A percentile compares a stretch with the other conserved stretches of the same genome.
Conservation (phyloP, 192 early-diverging fungal genomes). For the Mycoemilia scoparia region DNA sequence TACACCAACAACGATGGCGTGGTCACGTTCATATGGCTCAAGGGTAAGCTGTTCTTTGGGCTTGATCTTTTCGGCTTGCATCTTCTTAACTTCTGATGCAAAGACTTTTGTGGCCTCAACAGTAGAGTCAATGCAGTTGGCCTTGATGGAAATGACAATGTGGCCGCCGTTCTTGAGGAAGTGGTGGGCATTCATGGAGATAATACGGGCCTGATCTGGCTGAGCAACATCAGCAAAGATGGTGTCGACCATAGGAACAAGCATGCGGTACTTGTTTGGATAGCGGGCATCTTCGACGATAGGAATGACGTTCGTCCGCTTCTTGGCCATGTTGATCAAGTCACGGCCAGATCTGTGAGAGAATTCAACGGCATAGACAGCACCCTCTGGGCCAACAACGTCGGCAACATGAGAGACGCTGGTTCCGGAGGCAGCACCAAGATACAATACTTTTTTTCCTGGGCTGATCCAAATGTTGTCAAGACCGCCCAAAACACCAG, state of each 20-base stretch:
- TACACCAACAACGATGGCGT: constrained; percentile 89
- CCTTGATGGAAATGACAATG: constrained; percentile 99
- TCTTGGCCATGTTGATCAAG: constrained; percentile 99
- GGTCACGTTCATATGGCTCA: constrained; percentile 97
- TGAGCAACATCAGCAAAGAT: constrained; percentile 99
- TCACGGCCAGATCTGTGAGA: constrained; percentile 98
- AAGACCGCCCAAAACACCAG: constrained; percentile 89
- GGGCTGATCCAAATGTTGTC: constrained; percentile 91
- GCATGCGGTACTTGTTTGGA: constrained; percentile 99
- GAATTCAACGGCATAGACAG: constrained; percentile 98
- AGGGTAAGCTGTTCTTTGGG: constrained; percentile 92
- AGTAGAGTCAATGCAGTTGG: constrained; percentile 99
- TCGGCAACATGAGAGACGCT: constrained; percentile 95
- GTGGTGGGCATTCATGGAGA: constrained; percentile 90
- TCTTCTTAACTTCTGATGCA: constrained; percentile 91
- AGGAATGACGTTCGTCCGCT: constrained; percentile 97
- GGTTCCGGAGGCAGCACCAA: constrained; percentile 89
- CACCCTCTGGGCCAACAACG: constrained; percentile 86
- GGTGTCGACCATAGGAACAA: constrained; percentile 95
- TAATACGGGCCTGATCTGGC: constrained; percentile 99
- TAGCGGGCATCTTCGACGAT: constrained; percentile 99
- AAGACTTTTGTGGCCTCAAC: constrained; percentile 91
- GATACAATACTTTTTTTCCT: constrained; percentile 92
- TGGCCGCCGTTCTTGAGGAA: constrained; percentile 94
- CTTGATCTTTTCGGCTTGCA: constrained; percentile 68